Evolutionary conservation across 2,329 filamentous ascomycete genomes (phyloP), one percentile per base, ranked within the genome.

Genomic region (Magnaporthiopsis poae): DNA sequence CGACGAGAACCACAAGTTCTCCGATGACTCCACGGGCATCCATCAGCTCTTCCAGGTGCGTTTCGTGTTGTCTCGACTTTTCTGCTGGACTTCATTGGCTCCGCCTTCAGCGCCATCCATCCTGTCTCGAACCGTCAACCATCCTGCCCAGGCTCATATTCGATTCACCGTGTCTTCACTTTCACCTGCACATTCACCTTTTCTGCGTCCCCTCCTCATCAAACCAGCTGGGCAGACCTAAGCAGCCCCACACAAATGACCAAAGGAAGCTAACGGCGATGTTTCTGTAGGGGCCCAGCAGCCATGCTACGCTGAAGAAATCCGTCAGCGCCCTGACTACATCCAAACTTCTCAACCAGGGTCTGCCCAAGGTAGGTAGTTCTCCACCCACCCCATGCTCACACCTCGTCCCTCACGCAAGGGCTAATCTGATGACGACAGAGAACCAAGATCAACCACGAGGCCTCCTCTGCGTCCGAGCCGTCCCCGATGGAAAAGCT

Each of bases 401-500:
- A 33, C 46, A 21, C 21, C 9, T 21, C n/a, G 46, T 21, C 63
- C 5, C 46, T 39, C n/a, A 59, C 18, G 15, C 31, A 36, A 61
- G 60, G 27, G 62, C 66, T 29, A 61, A 61, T 67, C 69, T 75
- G 71, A 77, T 71, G 52, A 70, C 74, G 72, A 73, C 74, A 80
- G 78, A 81, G 80, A 77, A 77, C 79, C 71, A 80, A 84, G 78
- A 75, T 78, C 64, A 80, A 73, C 68, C 80, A 82, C 70, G 81
- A 84, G 46, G 61, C 72, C 12, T 73, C 72, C 7, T 69, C 74
- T 18, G 46, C 21, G 13, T 69, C 73, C 62, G 81, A 83, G 60
- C 69, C 77, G 36, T 83, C 81, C 66, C 81, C 83, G 11, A 86
- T 93, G 81, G 90, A 95, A 72, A 88, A 88, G 68, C 84, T 92